Evolutionary conservation across 23 red algal genomes (phyloP), one percentile per base, ranked within the genome.

Genomic region (Gracilaria vermiculophylla): DNA sequence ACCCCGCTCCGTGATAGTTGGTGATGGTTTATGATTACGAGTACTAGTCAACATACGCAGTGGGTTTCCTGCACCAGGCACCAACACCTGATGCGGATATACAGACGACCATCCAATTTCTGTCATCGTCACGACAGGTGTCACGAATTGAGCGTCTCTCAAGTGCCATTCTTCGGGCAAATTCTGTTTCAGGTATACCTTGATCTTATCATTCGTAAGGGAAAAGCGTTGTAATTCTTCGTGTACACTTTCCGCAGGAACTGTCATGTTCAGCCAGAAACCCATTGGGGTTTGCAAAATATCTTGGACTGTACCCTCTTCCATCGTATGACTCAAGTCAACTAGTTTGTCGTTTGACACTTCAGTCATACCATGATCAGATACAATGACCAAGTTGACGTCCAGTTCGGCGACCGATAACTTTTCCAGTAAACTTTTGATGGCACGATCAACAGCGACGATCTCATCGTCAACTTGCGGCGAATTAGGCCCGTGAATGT

Each of bases 361-460:
- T 34, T 54, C 78, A 29, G 81, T 56, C 93, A 95, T 95, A 27
- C 93, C 93, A 50, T 95, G 93, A 66, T 95, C 93, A 40, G 78
- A 85, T 33, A 95, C 85, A 40, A 95, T 53, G 10, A 95, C 76
- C 0, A 90, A 6, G 54, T 91, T 88, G 17, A 58, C 34, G 1
- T 58, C 33, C 23, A 76, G 69, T 14, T 28, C 58, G 13, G 49
- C 52, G 31, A 54, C 44, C 45, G 42, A 47, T 15, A 95, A 28
- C 40, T 57, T 61, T 33, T 79, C 47, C 8, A 95, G 32, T 39
- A 95, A 75, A 16, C 33, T 43, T 5, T 42, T 77, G 17, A 95
- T 50, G 0, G 50, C 80, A 29, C 69, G 17, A 66, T 95, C 93
- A 13, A 87, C 93, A 14, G 69, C 25, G 15, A 44, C 58, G 41